These are phyloP conservation scores for Pleurozium schreberi DNA, from an alignment of 225 moss, liverwort and hornwort species.

Conservation along the genomic window DNA sequence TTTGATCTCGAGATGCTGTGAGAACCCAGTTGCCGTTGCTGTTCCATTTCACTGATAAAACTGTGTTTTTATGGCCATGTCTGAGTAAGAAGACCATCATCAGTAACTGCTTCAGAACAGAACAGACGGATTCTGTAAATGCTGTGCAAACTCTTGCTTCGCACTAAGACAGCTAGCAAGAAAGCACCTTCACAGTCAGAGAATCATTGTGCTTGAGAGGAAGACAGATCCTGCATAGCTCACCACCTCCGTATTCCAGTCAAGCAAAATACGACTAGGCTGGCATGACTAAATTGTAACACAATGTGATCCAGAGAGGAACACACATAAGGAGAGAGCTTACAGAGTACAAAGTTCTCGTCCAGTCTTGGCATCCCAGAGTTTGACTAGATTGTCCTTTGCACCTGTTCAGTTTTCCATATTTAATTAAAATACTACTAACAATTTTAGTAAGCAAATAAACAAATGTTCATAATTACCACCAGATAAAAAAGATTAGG, in stretches of 20 bases:
- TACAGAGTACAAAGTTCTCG: constrained; percentile 87
- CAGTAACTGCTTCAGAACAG: not conserved
- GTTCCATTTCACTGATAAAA: constrained; percentile 97
- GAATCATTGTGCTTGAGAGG: not conserved
- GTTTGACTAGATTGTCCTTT: constrained; percentile 96
- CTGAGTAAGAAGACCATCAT: constrained; percentile 28
- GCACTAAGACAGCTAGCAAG: not conserved
- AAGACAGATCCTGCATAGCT: not conserved
- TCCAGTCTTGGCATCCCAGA: constrained; percentile 99
- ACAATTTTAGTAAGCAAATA: not conserved
- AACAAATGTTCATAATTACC: not conserved
- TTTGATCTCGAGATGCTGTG: constrained; percentile 93
- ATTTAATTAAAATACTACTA: not conserved
- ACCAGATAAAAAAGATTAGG: not conserved
- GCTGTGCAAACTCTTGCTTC: not conserved
- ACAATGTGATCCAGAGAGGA: not conserved
- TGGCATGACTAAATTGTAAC: not conserved
- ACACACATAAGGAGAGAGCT: not conserved
- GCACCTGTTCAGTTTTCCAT: constrained; percentile 51
- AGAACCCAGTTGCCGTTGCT: constrained; percentile 99
- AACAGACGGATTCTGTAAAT: not conserved
- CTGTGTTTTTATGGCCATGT: constrained; percentile 97
- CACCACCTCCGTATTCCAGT: not conserved
- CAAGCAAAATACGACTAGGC: not conserved
- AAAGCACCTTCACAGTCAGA: not conserved